Evolutionary conservation across 2,329 filamentous ascomycete species (phyloP).

Genomic region (Pseudocercospora musae): DNA sequence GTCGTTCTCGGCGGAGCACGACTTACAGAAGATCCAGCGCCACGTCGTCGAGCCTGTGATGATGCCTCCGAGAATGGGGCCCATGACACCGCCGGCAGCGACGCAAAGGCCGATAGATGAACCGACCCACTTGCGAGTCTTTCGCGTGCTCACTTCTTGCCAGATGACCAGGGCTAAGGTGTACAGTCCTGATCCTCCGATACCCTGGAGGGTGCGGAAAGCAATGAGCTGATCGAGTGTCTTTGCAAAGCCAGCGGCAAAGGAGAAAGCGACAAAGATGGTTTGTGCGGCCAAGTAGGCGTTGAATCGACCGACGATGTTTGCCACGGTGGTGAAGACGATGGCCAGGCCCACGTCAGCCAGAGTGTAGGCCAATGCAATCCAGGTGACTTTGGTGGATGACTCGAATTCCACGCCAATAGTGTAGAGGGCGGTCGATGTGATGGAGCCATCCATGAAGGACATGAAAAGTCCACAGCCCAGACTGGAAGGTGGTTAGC

Average conservation of each 20-base stretch:
- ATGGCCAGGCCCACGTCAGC: conserved; percentile 58
- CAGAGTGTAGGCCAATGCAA: conserved; percentile 55
- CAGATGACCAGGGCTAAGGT: conserved; percentile 1
- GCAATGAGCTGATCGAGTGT: conserved; percentile 55
- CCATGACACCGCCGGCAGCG: conserved; percentile 15
- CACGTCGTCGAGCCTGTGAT: conserved; percentile 4
- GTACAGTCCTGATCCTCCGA: conserved; percentile 61
- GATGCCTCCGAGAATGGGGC: conserved; percentile 17
- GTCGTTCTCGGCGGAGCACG: background rate
- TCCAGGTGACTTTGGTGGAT: conserved; percentile 54
- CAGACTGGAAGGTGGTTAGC: conserved; percentile 37
- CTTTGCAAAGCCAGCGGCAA: conserved; percentile 52
- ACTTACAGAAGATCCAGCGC: conserved; percentile 9
- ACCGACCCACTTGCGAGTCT: conserved; percentile 45
- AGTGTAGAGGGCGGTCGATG: conserved; percentile 57
- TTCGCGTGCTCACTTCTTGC: conserved; percentile 25
- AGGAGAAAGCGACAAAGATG: conserved; percentile 55
- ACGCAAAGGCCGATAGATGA: conserved; percentile 47
- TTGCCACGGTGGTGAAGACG: conserved; percentile 53
- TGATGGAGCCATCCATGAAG: conserved; percentile 57
- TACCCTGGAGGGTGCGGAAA: conserved; percentile 58
- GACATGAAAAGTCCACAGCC: conserved; percentile 56
- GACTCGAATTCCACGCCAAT: conserved; percentile 54
- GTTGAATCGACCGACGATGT: conserved; percentile 53
- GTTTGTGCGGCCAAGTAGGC: conserved; percentile 54